phyloP scores from a whole-genome alignment of 768 basidiomycete genomes.

The Thelephora aurantiotincta region DNA sequence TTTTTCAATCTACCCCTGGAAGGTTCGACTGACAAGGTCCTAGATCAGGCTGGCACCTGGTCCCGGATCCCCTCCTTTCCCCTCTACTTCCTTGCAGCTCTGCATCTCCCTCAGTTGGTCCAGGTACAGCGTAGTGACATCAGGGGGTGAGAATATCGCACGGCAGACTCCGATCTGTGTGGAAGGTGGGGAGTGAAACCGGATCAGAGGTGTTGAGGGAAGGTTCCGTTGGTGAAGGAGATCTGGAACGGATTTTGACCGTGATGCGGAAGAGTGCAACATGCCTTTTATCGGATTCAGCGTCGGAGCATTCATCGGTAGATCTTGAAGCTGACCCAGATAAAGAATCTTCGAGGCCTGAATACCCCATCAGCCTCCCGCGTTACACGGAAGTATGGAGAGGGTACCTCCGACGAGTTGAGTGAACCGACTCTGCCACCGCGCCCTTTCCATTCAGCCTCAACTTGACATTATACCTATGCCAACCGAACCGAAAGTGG shows the following conservation, averaged over 20 bases:
- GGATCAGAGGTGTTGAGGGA: constrained; percentile 59
- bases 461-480: constrained; percentile 91
- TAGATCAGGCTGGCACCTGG: too few species aligned
- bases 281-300: constrained; percentile 23
- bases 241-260: constrained; percentile 20
- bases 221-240: constrained; percentile 28
- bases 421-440: constrained; percentile 55
- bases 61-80: constrained; percentile 81
- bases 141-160: constrained; percentile 44
- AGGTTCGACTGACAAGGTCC: too few species aligned
- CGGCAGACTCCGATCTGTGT: constrained; percentile 89
- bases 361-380: neutral
- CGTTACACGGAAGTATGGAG: neutral
- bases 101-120: constrained; percentile 57
- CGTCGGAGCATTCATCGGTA: constrained; percentile 41
- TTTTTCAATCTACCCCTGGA: too few species aligned
- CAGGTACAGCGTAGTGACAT: constrained; percentile 34
- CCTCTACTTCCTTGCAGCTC: constrained; percentile 26
- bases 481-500: constrained; percentile 95
- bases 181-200: constrained; percentile 80
- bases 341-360: constrained; percentile 74
- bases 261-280: constrained; percentile 53
- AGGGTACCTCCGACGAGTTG: constrained; percentile 68
- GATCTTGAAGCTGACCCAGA: constrained; percentile 82
- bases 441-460: constrained; percentile 48